phyloP scores from a whole-genome alignment of 1,284 basidiomycete species.

The Moniliophthora roreri region DNA sequence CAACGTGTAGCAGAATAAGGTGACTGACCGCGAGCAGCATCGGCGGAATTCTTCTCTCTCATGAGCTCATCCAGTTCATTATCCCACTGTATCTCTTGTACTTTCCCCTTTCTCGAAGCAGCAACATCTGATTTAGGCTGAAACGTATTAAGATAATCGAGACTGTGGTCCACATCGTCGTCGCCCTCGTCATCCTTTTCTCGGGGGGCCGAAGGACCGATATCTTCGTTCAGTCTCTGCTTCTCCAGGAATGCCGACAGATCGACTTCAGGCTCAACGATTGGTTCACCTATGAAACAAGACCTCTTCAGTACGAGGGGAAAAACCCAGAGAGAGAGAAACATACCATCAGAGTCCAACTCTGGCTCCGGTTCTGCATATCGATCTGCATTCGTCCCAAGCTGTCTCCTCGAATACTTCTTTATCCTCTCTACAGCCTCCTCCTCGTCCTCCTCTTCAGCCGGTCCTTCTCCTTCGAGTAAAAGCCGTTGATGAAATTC shows the following conservation, averaged over 20 bases:
- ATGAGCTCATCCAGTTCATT: constrained; percentile 59
- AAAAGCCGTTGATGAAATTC: constrained; percentile 59
- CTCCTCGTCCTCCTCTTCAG: constrained; percentile 44
- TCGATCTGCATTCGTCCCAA: constrained; percentile 69
- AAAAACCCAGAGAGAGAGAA: background rate
- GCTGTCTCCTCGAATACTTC: constrained; percentile 55
- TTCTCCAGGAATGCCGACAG: constrained; percentile 62
- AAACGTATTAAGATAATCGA: constrained; percentile 46
- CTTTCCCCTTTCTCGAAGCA: constrained; percentile 57
- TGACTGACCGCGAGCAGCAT: constrained; percentile 64
- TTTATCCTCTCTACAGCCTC: constrained; percentile 44
- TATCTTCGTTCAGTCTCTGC: constrained; percentile 50
- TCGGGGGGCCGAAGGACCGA: constrained; percentile 24
- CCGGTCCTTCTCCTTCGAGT: constrained; percentile 53
- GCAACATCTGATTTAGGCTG: constrained; percentile 24
- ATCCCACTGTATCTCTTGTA: constrained; percentile 67
- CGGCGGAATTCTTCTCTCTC: constrained; percentile 67
- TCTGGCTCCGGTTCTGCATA: constrained; percentile 68
- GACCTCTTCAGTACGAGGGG: background rate
- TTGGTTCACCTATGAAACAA: constrained; percentile 53
- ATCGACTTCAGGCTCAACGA: constrained; percentile 72
- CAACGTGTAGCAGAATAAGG: background rate
- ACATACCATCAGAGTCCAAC: constrained; percentile 65
- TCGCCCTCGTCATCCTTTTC: constrained; percentile 46
- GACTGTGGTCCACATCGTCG: constrained; percentile 61